These are phyloP conservation scores for Isabelozyma heimii DNA, from an alignment of 805 yeast species.

Conservation along the genomic window DNA sequence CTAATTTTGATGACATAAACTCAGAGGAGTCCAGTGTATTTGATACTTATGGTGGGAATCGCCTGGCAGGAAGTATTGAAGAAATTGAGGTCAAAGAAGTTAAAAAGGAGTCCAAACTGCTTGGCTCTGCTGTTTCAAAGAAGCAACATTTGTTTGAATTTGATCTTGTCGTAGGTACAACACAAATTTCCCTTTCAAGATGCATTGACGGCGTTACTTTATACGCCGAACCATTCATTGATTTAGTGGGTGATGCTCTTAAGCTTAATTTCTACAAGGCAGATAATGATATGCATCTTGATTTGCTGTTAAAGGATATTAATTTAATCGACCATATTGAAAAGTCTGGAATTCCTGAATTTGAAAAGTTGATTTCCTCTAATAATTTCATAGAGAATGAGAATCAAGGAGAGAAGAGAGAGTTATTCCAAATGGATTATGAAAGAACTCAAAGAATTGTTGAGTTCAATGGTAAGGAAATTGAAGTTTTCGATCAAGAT, in stretches of 20 bases:
- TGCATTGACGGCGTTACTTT: conserved; percentile 63
- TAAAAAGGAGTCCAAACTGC: neutral
- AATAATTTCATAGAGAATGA: conserved; percentile 38
- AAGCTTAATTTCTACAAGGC: conserved; percentile 60
- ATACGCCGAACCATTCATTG: conserved; percentile 66
- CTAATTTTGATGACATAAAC: conserved; percentile 40
- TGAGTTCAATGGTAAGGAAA: conserved; percentile 47
- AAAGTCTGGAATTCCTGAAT: conserved; percentile 56
- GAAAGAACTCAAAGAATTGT: conserved; percentile 59
- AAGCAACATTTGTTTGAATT: conserved; percentile 71
- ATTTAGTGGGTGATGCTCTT: conserved; percentile 66
- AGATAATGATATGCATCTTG: conserved; percentile 59
- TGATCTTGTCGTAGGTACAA: conserved; percentile 62
- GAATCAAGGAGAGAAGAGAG: conserved; percentile 26
- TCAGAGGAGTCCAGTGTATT: conserved; percentile 33
- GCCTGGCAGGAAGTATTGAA: conserved; percentile 3
- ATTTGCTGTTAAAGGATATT: conserved; percentile 61
- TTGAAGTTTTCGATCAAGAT: conserved; percentile 76
- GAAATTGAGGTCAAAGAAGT: conserved; percentile 4
- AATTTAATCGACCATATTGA: conserved; percentile 76
- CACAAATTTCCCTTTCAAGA: conserved; percentile 60
- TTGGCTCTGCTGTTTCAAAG: conserved; percentile 10
- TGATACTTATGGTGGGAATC: conserved; percentile 25
- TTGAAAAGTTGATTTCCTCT: conserved; percentile 69
- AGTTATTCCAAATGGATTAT: conserved; percentile 59